phyloP scores from a whole-genome alignment of 2,329 filamentous ascomycete species.

The Cordyceps cicadae region DNA sequence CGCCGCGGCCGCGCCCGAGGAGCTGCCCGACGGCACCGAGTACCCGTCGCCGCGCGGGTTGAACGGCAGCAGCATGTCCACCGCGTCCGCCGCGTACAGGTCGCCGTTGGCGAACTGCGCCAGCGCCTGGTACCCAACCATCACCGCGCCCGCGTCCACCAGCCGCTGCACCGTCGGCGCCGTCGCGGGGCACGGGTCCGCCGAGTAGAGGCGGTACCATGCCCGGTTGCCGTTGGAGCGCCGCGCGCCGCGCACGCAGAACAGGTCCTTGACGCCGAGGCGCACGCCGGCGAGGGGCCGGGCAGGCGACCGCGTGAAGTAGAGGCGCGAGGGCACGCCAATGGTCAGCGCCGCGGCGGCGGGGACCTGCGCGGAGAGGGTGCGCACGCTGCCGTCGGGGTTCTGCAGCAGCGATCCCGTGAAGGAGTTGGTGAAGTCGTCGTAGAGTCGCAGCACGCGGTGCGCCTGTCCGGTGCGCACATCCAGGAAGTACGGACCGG shows the following conservation, averaged over 20 bases:
- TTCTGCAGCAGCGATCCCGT: constrained; percentile 22
- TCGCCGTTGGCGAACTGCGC: constrained; percentile 32
- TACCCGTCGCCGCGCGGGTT: constrained; percentile 21
- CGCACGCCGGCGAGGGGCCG: constrained; percentile 46
- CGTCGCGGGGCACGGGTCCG: constrained; percentile 32
- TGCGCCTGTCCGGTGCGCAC: constrained; percentile 23
- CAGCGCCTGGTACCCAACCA: constrained; percentile 35
- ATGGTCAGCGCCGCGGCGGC: constrained; percentile 24
- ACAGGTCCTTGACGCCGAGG: constrained; percentile 42
- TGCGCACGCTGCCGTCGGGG: constrained; percentile 23
- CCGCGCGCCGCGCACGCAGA: constrained; percentile 41
- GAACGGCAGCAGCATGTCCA: constrained; percentile 17
- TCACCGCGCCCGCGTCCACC: constrained; percentile 45
- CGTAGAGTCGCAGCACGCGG: constrained; percentile 28
- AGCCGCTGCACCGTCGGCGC: constrained; percentile 44
- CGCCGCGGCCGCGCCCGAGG: constrained; percentile 16
- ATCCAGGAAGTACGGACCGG: constrained; percentile 31
- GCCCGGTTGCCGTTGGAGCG: constrained; percentile 46
- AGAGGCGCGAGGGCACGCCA: constrained; percentile 51
- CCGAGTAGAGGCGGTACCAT: constrained; percentile 42
- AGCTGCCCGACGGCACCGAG: constrained; percentile 15
- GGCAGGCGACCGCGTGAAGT: constrained; percentile 43
- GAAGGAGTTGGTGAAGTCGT: constrained; percentile 25
- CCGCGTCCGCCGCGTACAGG: constrained; percentile 35
- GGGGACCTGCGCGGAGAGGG: constrained; percentile 23